Conservation (phyloP, 2,329 filamentous ascomycete species). For the Erysiphe neolycopersici region DNA sequence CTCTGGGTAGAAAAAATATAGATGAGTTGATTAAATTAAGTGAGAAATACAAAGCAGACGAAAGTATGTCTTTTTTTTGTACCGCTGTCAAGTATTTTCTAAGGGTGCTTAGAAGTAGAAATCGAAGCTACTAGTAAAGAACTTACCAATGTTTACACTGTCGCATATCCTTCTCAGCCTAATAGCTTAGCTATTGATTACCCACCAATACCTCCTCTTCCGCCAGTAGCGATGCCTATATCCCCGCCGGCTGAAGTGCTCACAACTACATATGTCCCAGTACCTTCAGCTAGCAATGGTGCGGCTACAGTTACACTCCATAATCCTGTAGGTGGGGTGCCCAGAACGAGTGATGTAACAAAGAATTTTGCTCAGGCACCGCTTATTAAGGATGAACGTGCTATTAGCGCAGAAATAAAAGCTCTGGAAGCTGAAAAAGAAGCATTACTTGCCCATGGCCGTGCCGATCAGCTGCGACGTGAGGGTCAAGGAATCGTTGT, state of each 20-base stretch:
- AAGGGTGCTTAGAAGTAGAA: neutral
- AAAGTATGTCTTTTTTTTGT: conserved; percentile 18
- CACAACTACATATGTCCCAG: neutral
- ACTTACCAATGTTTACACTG: neutral
- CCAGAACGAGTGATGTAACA: too few relatives aligned
- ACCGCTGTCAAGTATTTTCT: neutral
- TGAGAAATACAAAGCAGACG: conserved; percentile 36
- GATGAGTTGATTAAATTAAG: conserved; percentile 68
- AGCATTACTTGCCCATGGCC: conserved; percentile 28
- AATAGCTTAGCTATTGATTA: neutral
- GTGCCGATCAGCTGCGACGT: conserved; percentile 25
- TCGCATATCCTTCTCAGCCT: neutral
- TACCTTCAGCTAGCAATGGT: neutral
- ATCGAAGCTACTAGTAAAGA: neutral
- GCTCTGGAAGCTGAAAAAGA: conserved; percentile 40
- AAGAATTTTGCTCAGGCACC: conserved; percentile 1
- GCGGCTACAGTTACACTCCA: neutral
- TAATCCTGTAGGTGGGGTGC: too few relatives aligned
- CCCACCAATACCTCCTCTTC: neutral
- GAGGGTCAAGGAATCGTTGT: conserved; percentile 35
- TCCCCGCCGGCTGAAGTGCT: neutral
- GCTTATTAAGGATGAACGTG: conserved; percentile 17
- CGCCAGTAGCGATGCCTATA: neutral
- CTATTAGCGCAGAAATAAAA: conserved; percentile 47
- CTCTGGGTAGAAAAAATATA: conserved; percentile 72